Evolutionary conservation across 805 yeast genomes (phyloP), one percentile per base, ranked within the genome.

Genomic region (Suhomyces sp.): DNA sequence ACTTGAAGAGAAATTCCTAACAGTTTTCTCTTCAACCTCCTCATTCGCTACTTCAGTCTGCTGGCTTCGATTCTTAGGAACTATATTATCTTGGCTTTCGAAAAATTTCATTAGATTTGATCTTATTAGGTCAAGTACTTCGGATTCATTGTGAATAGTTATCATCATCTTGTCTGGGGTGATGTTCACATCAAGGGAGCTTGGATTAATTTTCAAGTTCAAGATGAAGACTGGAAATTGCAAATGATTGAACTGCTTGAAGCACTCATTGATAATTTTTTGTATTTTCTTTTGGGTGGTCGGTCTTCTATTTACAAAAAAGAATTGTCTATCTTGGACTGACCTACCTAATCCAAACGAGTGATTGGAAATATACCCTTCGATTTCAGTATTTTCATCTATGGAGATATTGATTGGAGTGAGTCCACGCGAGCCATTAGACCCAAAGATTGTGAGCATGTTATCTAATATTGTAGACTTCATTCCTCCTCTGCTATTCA

Each of bases 161-260:
- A 92, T 76, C 2, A 84, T 81, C 49, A 93, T 75, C 65, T 94
- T 94, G 66, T 94, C 97, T 0, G 99, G 98, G 0, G 97, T 86
- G 1, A 94, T 88, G 67, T 94, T 94, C 17, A 94, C 77, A 69
- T 94, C 99, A n/a, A 86, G 55, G 38, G 74, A 71, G 24, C 63
- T 60, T 0, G 87, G 75, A 41, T 80, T 77, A 5, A 90, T 64
- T 12, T 63, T 61, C 19, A 94, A 58, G 66, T 94, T 77, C 2
- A 90, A 60, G 2, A 90, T 74, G 47, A 88, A 74, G 9, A 83
- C 81, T 0, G 98, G 98, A 49, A 65, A 78, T 62, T 91, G 97
- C 4, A 84, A 73, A 60, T 82, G 79, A 58, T 91, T 92, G 67
- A 80, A 90, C 36, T 77, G 74, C 56, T 82, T 84, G 70, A 89